phyloP scores from a whole-genome alignment of 2,329 filamentous ascomycete genomes.

The Colletotrichum limetticola region DNA sequence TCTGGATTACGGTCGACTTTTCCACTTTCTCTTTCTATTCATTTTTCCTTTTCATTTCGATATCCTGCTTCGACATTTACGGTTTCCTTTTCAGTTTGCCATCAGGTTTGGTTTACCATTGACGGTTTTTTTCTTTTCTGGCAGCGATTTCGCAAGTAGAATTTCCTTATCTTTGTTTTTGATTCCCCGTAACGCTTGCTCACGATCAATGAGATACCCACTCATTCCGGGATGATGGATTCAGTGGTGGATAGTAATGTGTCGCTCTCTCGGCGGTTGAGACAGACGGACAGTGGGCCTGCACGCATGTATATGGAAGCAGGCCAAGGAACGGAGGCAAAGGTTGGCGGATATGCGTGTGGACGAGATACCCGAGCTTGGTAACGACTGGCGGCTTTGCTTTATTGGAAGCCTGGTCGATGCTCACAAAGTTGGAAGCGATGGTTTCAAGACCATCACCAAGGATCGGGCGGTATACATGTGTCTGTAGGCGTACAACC shows the following conservation, averaged over 20 bases:
- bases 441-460: neutral
- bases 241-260: conserved; percentile 22
- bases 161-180: conserved; percentile 3
- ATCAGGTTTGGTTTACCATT: neutral
- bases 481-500: conserved; percentile 20
- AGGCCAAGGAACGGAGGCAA: neutral
- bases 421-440: neutral
- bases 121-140: neutral
- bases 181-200: conserved; percentile 27
- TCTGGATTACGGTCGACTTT: neutral
- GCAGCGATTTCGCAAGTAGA: conserved; percentile 22
- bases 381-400: neutral
- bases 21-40: neutral
- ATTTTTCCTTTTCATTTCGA: conserved; percentile 4
- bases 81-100: neutral
- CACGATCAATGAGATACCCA: conserved; percentile 34
- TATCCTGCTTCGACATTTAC: conserved; percentile 1
- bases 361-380: conserved; percentile 6
- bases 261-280: conserved; percentile 8
- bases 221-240: conserved; percentile 19
- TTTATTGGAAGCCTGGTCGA: neutral
- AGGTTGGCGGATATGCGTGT: neutral
- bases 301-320: neutral
- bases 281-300: neutral
- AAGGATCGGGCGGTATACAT: conserved; percentile 11